phyloP scores from a whole-genome alignment of 352 stramenopile species.

The Phytophthora boehmeriae region DNA sequence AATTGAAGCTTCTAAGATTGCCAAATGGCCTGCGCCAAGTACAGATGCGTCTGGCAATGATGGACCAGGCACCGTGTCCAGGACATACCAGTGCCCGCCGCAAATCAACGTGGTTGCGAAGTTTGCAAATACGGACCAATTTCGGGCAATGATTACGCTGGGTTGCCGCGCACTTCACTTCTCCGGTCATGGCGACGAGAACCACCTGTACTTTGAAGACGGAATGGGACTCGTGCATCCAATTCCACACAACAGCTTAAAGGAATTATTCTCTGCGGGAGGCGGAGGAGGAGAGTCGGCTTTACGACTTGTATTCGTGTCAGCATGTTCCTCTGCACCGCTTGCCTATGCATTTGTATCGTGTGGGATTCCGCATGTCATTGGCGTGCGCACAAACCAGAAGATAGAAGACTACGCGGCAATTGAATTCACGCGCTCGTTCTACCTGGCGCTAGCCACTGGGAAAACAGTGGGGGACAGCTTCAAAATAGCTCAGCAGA shows the following conservation, averaged over 20 bases:
- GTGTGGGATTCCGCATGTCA: constrained; percentile 91
- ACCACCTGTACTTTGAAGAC: constrained; percentile 96
- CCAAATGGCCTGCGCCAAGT: constrained; percentile 37
- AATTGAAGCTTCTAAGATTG: constrained; percentile 72
- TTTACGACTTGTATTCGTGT: constrained; percentile 81
- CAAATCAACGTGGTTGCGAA: constrained; percentile 94
- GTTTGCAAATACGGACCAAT: constrained; percentile 93
- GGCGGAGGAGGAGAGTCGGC: constrained; percentile 43
- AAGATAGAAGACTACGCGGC: constrained; percentile 90
- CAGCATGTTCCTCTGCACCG: constrained; percentile 76
- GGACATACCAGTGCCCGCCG: constrained; percentile 63
- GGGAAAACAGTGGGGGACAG: constrained; percentile 74
- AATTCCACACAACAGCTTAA: constrained; percentile 69
- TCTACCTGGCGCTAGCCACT: constrained; percentile 78
- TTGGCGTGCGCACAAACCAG: constrained; percentile 85
- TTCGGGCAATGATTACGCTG: constrained; percentile 92
- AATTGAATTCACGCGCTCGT: constrained; percentile 86
- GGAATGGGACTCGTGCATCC: constrained; percentile 81
- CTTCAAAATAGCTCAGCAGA: constrained; percentile 78
- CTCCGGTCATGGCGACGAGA: constrained; percentile 93
- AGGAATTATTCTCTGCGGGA: constrained; percentile 72
- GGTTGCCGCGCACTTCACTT: constrained; percentile 94
- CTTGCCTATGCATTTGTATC: constrained; percentile 87
- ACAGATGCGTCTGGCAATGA: constrained; percentile 22
- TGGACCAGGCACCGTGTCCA: constrained; percentile 20